These are phyloP conservation scores for Russula earlei DNA, from an alignment of 768 basidiomycete species.

Conservation along the genomic window DNA sequence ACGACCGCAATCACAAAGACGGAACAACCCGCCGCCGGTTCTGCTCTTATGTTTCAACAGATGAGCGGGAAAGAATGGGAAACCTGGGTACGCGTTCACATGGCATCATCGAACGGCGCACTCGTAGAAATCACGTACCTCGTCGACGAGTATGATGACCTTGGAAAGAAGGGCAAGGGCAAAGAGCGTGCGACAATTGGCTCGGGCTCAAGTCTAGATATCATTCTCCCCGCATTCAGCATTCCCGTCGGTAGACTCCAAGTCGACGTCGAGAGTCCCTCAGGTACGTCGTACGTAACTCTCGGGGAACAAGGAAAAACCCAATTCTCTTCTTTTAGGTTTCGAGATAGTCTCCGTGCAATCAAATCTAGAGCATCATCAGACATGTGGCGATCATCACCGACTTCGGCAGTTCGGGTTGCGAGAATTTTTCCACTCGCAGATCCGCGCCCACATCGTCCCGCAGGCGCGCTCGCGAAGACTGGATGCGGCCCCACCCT, in stretches of 20 bases:
- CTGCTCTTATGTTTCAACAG: conserved; percentile 40
- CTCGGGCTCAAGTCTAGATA: conserved; percentile 26
- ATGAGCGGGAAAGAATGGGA: conserved; percentile 51
- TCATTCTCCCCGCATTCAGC: conserved; percentile 63
- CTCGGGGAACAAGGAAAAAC: neutral
- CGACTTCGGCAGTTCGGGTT: conserved; percentile 46
- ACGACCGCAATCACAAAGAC: conserved; percentile 34
- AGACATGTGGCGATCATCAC: conserved; percentile 30
- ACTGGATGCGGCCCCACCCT: neutral
- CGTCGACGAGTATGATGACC: conserved; percentile 30
- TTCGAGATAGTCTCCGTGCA: conserved; percentile 35
- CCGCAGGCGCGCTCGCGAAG: neutral
- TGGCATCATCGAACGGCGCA: conserved; percentile 43
- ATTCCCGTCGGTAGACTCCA: conserved; percentile 60
- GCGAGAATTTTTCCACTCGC: conserved; percentile 51
- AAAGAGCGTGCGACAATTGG: conserved; percentile 26
- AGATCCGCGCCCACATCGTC: conserved; percentile 27
- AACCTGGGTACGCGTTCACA: conserved; percentile 53
- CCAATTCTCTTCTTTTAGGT: conserved; percentile 25
- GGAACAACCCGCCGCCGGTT: conserved; percentile 27
- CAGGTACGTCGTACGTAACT: conserved; percentile 35
- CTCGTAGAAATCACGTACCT: conserved; percentile 57
- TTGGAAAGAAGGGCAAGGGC: conserved; percentile 27
- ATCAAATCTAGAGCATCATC: conserved; percentile 51
- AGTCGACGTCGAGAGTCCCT: conserved; percentile 43